A percentile compares a stretch with the other conserved stretches of the same genome.
Conservation (phyloP, 805 yeast species). For the Kuraishia cidri region DNA sequence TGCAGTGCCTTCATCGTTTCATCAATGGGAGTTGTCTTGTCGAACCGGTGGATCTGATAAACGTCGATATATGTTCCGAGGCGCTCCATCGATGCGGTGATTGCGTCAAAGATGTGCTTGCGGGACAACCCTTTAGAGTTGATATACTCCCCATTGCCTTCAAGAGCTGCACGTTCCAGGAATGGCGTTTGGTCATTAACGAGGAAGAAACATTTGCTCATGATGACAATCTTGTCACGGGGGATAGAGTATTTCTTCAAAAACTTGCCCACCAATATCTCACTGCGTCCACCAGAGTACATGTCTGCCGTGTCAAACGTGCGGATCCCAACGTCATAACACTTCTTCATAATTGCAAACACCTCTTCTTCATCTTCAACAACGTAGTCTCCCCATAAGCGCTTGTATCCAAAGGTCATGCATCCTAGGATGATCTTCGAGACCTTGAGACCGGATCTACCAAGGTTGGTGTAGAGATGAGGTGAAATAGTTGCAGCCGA, state of each 20-base stretch:
- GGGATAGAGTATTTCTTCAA: conserved; percentile 38
- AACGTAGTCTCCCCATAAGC: conserved; percentile 3
- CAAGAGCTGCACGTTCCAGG: conserved; percentile 4
- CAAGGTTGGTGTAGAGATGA: conserved; percentile 17
- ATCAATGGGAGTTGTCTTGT: conserved; percentile 33
- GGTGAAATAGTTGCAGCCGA: not conserved
- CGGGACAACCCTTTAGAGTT: conserved; percentile 33
- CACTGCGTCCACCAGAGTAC: conserved; percentile 39
- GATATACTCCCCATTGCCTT: conserved; percentile 9
- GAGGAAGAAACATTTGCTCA: conserved; percentile 33
- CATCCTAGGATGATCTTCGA: conserved; percentile 44
- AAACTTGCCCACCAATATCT: conserved; percentile 41
- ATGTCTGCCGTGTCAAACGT: conserved; percentile 44
- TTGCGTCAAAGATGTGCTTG: conserved; percentile 39
- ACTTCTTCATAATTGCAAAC: conserved; percentile 31
- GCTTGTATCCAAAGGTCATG: conserved; percentile 40
- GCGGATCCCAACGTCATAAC: conserved; percentile 35
- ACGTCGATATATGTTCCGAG: conserved; percentile 46
- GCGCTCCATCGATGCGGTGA: conserved; percentile 28
- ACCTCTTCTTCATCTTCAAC: conserved; percentile 9
- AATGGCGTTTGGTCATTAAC: not conserved
- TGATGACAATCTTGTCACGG: conserved; percentile 44
- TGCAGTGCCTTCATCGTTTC: conserved; percentile 52
- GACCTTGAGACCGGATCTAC: conserved; percentile 38
- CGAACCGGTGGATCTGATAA: conserved; percentile 48